Conservation (phyloP, 2,329 filamentous ascomycete genomes). For the Graphilbum fragrans region DNA sequence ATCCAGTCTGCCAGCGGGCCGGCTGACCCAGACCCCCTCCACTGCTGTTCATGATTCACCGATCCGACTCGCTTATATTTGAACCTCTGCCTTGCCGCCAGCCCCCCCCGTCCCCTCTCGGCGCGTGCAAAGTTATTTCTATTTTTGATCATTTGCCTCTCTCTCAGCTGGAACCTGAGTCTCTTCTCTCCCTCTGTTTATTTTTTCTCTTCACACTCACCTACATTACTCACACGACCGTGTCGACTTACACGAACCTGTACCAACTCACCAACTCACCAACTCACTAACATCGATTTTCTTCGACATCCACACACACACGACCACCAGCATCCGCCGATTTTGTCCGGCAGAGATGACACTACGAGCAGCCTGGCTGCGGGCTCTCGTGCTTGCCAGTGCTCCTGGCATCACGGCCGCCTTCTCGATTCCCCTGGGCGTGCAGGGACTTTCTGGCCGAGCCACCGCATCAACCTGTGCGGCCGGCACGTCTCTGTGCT, state of each 20-base stretch:
- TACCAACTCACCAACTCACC: too few species aligned
- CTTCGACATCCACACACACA: too few species aligned
- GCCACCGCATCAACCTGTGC: conserved; percentile 2
- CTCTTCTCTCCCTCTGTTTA: too few species aligned
- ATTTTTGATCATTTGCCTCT: conserved; percentile 1
- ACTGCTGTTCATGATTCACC: background rate
- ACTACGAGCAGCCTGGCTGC: conserved; percentile 19
- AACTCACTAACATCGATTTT: too few species aligned
- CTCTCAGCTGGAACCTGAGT: background rate
- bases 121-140: conserved; percentile 2
- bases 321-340: background rate
- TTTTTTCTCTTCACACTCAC: too few species aligned
- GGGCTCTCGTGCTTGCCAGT: conserved; percentile 20
- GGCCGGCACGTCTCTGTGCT: conserved; percentile 38
- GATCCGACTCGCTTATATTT: background rate
- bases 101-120: background rate
- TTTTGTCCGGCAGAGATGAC: too few species aligned
- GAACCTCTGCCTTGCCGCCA: conserved; percentile 1
- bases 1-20: too few species aligned
- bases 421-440: conserved; percentile 18
- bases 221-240: too few species aligned
- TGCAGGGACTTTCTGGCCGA: background rate
- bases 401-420: conserved; percentile 18
- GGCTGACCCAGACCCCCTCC: too few species aligned
- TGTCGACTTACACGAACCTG: too few species aligned